These are phyloP conservation scores for Pulveroboletus frians DNA, from an alignment of 768 basidiomycete species.

Conservation along the genomic window DNA sequence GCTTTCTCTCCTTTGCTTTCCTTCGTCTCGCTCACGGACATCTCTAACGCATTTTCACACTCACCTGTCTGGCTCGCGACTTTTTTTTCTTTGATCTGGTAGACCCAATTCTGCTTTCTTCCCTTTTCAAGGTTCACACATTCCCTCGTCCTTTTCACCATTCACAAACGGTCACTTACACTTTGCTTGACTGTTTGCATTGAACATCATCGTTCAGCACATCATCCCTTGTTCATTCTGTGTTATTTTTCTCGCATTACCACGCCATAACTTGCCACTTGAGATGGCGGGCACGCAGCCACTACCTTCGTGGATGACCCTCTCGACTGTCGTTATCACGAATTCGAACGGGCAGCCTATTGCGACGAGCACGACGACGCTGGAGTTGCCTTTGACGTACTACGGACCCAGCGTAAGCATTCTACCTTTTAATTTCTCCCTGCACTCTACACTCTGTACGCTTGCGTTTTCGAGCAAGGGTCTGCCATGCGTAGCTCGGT, in stretches of 20 bases:
- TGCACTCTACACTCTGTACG: neutral
- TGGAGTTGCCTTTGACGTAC: slow-evolving; percentile 72
- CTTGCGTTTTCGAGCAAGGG: neutral
- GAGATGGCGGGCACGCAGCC: slow-evolving; percentile 48
- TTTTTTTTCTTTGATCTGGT: neutral
- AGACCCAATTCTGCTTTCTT: neutral
- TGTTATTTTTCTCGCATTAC: neutral
- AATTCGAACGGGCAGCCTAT: slow-evolving; percentile 48
- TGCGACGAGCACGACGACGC: slow-evolving; percentile 53
- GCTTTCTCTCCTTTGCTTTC: slow-evolving; percentile 2
- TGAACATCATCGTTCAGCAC: slow-evolving; percentile 3
- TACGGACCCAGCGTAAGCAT: slow-evolving; percentile 74
- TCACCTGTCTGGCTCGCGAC: slow-evolving; percentile 13
- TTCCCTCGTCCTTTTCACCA: slow-evolving; percentile 16
- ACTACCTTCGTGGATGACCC: slow-evolving; percentile 70
- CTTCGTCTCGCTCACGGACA: slow-evolving; percentile 7
- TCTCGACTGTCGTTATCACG: slow-evolving; percentile 46
- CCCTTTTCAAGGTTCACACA: slow-evolving; percentile 22
- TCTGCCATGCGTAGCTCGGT: neutral
- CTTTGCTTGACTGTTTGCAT: neutral
- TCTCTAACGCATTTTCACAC: slow-evolving; percentile 14
- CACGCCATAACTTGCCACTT: slow-evolving; percentile 6
- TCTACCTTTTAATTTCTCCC: neutral
- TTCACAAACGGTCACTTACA: slow-evolving; percentile 4
- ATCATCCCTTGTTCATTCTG: slow-evolving; percentile 2